Conservation (phyloP, 305 asterid species). For the Solanum chacoense region DNA sequence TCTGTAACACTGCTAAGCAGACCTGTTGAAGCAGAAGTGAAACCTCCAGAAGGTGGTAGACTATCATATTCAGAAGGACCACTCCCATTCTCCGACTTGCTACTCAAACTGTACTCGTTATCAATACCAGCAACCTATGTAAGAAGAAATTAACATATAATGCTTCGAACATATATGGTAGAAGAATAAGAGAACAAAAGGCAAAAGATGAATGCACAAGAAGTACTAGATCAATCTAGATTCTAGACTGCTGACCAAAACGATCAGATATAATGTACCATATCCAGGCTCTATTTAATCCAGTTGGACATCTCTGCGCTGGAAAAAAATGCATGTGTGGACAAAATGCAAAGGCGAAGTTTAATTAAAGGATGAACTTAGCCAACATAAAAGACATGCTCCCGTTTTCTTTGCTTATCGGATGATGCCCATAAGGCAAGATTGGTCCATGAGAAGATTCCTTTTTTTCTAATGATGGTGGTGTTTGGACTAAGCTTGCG, state of each 20-base stretch:
- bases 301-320: background rate
- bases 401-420: background rate
- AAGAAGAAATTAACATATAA: constrained; percentile 10
- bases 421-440: background rate
- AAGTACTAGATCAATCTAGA: background rate
- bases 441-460: background rate
- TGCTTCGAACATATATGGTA: constrained; percentile 9
- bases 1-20: constrained; percentile 42
- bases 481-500: background rate
- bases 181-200: constrained; percentile 10
- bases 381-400: background rate
- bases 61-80: constrained; percentile 44
- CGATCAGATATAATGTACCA: background rate
- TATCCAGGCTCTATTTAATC: background rate
- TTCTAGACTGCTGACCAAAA: background rate
- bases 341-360: background rate
- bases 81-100: constrained; percentile 64
- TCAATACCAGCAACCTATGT: constrained; percentile 45
- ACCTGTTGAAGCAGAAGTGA: constrained; percentile 32
- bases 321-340: background rate
- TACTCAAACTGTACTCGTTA: constrained; percentile 39
- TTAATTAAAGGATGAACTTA: background rate
- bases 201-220: background rate
- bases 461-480: background rate
- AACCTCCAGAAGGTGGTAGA: constrained; percentile 45